Evolutionary conservation across 345 rosid species (phyloP).

Genomic region (Iberis pinnata): DNA sequence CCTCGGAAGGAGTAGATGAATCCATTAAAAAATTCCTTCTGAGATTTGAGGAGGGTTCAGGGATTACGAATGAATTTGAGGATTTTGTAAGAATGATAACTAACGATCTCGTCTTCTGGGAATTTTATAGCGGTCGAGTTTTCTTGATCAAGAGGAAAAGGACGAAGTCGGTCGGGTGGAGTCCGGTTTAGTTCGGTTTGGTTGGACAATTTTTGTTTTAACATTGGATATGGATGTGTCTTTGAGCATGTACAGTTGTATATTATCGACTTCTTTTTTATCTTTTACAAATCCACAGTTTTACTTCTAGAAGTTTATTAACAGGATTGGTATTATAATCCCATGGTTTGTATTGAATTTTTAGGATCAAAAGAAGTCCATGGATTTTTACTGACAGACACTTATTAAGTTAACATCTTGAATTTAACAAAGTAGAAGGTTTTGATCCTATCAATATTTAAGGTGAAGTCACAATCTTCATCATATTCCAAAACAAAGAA

Average conservation of each 20-base stretch:
- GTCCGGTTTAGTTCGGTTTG: conserved; percentile 1
- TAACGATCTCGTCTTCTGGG: conserved; percentile 2
- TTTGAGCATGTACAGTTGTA: too few relatives aligned
- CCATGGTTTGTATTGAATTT: too few relatives aligned
- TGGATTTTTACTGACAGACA: neutral
- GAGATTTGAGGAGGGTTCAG: neutral
- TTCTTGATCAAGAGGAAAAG: conserved; percentile 32
- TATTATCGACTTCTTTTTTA: too few relatives aligned
- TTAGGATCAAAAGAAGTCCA: neutral
- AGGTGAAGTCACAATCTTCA: neutral
- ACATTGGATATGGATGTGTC: too few relatives aligned
- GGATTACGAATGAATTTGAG: neutral
- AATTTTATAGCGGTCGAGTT: conserved; percentile 23
- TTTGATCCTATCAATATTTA: conserved; percentile 12
- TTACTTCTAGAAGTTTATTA: too few relatives aligned
- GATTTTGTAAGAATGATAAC: neutral
- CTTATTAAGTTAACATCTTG: neutral
- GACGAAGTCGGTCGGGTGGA: conserved; percentile 12
- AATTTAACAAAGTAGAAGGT: conserved; percentile 5
- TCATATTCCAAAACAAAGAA: conserved; percentile 8
- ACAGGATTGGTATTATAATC: too few relatives aligned
- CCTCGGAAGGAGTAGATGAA: conserved; percentile 35
- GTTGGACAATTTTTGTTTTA: too few relatives aligned
- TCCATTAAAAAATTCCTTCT: conserved; percentile 10
- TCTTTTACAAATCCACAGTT: too few relatives aligned